Conservation (phyloP, 108 stramenopile species). For the Skeletonema marinoi region DNA sequence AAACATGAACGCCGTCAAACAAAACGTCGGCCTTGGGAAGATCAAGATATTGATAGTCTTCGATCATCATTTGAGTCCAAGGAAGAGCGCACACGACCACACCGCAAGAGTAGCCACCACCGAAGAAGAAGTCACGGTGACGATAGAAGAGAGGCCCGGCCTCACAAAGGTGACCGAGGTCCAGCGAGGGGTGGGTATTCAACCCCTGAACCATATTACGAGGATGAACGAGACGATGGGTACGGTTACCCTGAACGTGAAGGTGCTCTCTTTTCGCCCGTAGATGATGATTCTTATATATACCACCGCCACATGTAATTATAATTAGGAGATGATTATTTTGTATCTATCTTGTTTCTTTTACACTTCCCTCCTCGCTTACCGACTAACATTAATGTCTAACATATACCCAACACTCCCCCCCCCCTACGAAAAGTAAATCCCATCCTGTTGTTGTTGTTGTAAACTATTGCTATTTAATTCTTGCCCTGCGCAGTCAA, state of each 20-base stretch:
- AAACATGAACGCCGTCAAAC: background rate
- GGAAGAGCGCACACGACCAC: background rate
- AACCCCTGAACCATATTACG: background rate
- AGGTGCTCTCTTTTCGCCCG: background rate
- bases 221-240: background rate
- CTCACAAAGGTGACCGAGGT: background rate
- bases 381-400: background rate
- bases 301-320: background rate
- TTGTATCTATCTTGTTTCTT: background rate
- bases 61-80: background rate
- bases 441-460: too few relatives aligned
- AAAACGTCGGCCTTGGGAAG: background rate
- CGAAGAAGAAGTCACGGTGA: background rate
- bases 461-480: background rate
- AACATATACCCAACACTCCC: background rate
- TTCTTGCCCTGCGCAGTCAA: constrained; percentile 88
- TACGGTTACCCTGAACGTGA: background rate
- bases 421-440: too few relatives aligned
- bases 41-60: background rate
- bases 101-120: background rate
- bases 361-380: background rate
- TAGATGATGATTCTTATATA: background rate
- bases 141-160: background rate
- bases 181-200: background rate
- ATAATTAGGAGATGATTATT: background rate